phyloP scores from a whole-genome alignment of 2,329 filamentous ascomycete species.

The Xylaria sp. region DNA sequence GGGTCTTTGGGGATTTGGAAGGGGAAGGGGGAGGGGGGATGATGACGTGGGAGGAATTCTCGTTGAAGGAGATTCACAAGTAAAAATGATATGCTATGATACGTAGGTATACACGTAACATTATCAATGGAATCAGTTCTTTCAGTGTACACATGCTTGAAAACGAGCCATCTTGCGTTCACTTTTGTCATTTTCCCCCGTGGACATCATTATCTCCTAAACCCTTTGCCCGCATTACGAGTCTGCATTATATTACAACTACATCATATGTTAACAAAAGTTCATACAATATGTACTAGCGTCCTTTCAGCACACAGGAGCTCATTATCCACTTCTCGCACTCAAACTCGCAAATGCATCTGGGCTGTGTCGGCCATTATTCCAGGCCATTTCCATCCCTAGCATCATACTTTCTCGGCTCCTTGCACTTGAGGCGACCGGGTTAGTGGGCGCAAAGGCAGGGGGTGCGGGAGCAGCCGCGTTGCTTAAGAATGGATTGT shows the following conservation, averaged over 20 bases:
- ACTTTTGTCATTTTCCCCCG: not conserved
- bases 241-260: conserved; percentile 32
- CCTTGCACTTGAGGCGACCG: conserved; percentile 47
- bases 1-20: conserved; percentile 43
- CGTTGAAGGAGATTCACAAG: conserved; percentile 39
- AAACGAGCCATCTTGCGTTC: not conserved
- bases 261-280: conserved; percentile 35
- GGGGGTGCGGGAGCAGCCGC: conserved; percentile 31
- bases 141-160: not conserved
- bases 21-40: too few species aligned
- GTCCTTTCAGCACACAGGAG: conserved; percentile 3
- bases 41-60: conserved; percentile 51
- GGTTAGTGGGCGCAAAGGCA: conserved; percentile 34
- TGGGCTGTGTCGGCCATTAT: conserved; percentile 75
- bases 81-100: too few species aligned
- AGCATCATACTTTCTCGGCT: conserved; percentile 76
- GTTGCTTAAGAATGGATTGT: conserved; percentile 63
- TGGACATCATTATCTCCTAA: conserved; percentile 19
- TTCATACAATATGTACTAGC: conserved; percentile 33
- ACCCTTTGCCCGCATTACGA: conserved; percentile 22
- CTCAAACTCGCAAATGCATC: conserved; percentile 81
- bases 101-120: too few species aligned
- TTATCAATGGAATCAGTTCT: too few species aligned
- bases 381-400: conserved; percentile 68
- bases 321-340: conserved; percentile 57